Base-by-base conservation (phyloP, 1,139 yeast species). In the Yamadazyma spencermartinsiae region DNA sequence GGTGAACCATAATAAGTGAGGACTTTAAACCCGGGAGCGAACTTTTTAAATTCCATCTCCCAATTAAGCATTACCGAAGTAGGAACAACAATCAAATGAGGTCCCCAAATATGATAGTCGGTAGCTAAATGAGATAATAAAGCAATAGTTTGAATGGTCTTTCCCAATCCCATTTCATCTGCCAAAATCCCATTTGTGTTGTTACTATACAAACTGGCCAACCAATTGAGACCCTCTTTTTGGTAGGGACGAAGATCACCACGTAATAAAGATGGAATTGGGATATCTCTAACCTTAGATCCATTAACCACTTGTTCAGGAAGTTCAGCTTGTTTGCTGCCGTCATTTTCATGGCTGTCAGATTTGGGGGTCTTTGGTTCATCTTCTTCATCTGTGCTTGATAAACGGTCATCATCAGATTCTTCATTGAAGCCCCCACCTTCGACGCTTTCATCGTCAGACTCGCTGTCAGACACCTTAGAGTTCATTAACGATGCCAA, bases 1-100 rank as follows among this genome's bases (percentile, higher is more conserved):
- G 98, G 98, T n/a, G 94, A 83, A 0, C 99, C 99, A 56, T 92
- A 94, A 59, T 94, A 94, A 0, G 98, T 92, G 59, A 94, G 60
- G 1, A 94, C 95, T 58, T 94, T 92, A 61, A 94, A 86, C 0
- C 98, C 99, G 0, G 99, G 99, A 1, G 98, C 98, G 71, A 94
- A 94, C 51, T 96, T 81, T 56, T 92, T 94, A 65, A 94, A 90
- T 58, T 94, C 99, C 97, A 92, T 90, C 60, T 94, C 99, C 99
- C 99, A 94, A 58, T 94, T 94, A 40, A 94, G 79, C 83, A 94
- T 82, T n/a, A 94, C 99, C 14, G 97, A 88, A 0, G 99, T 94
- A 2, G 99, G 99, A 3, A 94, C 99, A 44, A 94, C 81, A 61
- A 94, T 90, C 39, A 94, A 68, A 67, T 94, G 99, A 0, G 98